phyloP scores from a whole-genome alignment of 805 yeast genomes.

The Candida broadrunensis region DNA sequence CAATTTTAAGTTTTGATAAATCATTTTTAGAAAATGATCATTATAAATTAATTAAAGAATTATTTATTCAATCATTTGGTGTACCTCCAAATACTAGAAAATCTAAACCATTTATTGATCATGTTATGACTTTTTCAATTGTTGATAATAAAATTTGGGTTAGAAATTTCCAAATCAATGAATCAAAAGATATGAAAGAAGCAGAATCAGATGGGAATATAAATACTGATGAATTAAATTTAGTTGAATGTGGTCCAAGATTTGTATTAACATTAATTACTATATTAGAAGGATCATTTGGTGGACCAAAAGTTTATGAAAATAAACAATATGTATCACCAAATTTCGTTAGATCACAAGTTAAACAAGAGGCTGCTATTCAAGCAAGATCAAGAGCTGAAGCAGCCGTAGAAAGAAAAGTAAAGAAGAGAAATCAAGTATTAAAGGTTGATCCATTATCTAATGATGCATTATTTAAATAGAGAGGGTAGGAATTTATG shows the following conservation, averaged over 20 bases:
- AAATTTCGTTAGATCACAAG: slow-evolving; percentile 88
- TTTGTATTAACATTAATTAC: slow-evolving; percentile 89
- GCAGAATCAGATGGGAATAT: slow-evolving; percentile 33
- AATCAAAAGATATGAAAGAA: slow-evolving; percentile 58
- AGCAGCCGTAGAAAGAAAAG: slow-evolving; percentile 71
- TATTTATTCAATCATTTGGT: slow-evolving; percentile 57
- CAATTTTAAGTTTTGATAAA: slow-evolving; percentile 83
- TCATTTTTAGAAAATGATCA: slow-evolving; percentile 67
- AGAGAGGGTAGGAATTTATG: background rate
- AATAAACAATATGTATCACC: slow-evolving; percentile 97
- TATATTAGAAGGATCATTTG: slow-evolving; percentile 92
- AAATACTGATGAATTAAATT: slow-evolving; percentile 57
- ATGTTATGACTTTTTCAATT: slow-evolving; percentile 87
- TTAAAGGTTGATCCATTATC: slow-evolving; percentile 80
- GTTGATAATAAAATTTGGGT: slow-evolving; percentile 95
- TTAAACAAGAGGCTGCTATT: slow-evolving; percentile 73
- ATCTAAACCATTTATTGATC: slow-evolving; percentile 92
- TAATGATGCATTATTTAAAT: slow-evolving; percentile 68
- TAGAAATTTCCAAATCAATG: slow-evolving; percentile 87
- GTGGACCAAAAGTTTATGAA: slow-evolving; percentile 96
- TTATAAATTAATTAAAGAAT: slow-evolving; percentile 71
- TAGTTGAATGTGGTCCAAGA: slow-evolving; percentile 96
- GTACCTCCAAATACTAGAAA: slow-evolving; percentile 94
- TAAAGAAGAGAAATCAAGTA: slow-evolving; percentile 71
- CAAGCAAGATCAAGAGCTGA: slow-evolving; percentile 77